Evolutionary conservation across 805 yeast species (phyloP).

Genomic region (Schwanniomyces pseudopolymorphus): DNA sequence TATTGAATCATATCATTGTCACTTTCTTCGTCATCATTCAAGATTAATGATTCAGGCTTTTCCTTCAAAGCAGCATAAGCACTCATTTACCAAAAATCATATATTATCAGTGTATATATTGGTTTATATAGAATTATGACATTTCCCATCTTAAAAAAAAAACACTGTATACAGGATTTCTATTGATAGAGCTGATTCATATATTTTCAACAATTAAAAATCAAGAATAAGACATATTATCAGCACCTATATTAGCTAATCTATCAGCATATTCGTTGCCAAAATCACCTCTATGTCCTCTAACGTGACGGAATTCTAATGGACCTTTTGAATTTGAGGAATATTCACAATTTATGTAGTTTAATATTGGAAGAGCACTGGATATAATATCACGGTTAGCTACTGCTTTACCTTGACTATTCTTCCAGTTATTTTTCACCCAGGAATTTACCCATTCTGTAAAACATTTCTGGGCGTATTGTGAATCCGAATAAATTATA

Average conservation of each 20-base stretch:
- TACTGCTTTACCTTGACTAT: conserved; percentile 44
- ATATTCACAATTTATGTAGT: conserved; percentile 6
- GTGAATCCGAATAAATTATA: conserved; percentile 67
- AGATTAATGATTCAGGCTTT: conserved; percentile 10
- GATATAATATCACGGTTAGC: conserved; percentile 52
- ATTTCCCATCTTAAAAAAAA: neutral
- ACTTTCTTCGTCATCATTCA: conserved; percentile 11
- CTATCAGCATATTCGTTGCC: conserved; percentile 81
- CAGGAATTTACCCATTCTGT: conserved; percentile 59
- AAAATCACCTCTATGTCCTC: conserved; percentile 64
- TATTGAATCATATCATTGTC: conserved; percentile 18
- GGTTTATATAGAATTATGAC: neutral
- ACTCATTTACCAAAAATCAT: conserved; percentile 21
- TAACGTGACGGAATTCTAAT: conserved; percentile 52
- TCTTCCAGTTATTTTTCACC: conserved; percentile 56
- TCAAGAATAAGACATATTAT: conserved; percentile 15
- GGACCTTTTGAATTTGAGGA: neutral
- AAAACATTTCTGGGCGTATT: conserved; percentile 57
- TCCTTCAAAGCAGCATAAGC: conserved; percentile 32
- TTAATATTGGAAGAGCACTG: conserved; percentile 5
- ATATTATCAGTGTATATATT: neutral
- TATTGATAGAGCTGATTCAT: neutral
- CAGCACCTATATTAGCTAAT: conserved; percentile 69
- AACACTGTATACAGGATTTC: conserved; percentile 1
- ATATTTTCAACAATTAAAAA: no score